These are phyloP conservation scores for Phanerochaete carnosa DNA, from an alignment of 768 basidiomycete genomes.

Conservation along the genomic window DNA sequence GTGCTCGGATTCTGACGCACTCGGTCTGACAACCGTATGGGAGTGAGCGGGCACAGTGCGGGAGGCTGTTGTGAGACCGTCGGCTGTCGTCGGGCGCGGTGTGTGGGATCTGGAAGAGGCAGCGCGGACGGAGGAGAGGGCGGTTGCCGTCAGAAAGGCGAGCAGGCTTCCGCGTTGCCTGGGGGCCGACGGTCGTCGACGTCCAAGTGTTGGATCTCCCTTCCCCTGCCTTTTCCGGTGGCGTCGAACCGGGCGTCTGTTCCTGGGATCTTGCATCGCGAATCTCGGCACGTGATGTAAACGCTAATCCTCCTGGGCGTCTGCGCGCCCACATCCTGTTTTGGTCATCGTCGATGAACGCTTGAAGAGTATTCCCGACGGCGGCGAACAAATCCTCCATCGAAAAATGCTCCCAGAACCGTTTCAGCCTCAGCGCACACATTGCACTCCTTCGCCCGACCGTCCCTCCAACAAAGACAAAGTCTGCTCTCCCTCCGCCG, in stretches of 20 bases:
- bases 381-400: no score
- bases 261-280: slow-evolving; percentile 4
- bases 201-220: background rate
- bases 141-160: background rate
- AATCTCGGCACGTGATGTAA: background rate
- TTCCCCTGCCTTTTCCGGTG: background rate
- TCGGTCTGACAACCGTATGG: no score
- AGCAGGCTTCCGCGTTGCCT: background rate
- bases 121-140: background rate
- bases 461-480: background rate
- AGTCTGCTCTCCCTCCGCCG: background rate
- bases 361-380: background rate
- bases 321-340: background rate
- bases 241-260: background rate
- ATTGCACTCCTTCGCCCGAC: background rate
- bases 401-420: background rate
- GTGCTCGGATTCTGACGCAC: background rate
- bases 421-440: background rate
- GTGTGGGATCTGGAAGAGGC: no score
- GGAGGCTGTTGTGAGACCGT: no score
- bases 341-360: slow-evolving; percentile 10
- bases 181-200: background rate
- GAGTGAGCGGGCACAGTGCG: no score
- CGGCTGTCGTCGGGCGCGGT: no score
- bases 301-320: slow-evolving; percentile 5